These are phyloP conservation scores for Amauroascus verrucosus DNA, from an alignment of 2,329 filamentous ascomycete species.

Conservation along the genomic window DNA sequence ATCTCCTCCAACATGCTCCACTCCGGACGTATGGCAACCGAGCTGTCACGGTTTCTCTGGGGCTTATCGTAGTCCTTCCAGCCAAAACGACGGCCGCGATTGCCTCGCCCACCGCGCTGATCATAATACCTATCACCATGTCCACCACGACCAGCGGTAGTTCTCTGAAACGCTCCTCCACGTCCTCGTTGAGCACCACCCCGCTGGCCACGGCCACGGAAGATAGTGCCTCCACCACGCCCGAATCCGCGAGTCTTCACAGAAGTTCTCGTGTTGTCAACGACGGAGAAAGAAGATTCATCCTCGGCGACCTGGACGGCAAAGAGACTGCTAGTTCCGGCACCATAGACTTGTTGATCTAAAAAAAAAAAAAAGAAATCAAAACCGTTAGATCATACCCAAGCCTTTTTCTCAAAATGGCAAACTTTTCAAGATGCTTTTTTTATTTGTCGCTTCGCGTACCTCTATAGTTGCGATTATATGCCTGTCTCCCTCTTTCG, in stretches of 20 bases:
- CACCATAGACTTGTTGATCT: slow-evolving; percentile 97
- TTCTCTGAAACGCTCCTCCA: slow-evolving; percentile 62
- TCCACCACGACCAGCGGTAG: slow-evolving; percentile 54
- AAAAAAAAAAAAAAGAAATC: slow-evolving; percentile 14
- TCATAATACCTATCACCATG: slow-evolving; percentile 58
- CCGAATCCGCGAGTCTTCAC: slow-evolving; percentile 71
- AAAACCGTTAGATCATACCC: background rate
- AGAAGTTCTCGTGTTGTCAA: slow-evolving; percentile 85
- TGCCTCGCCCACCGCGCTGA: slow-evolving; percentile 56
- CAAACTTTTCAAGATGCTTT: too few relatives aligned
- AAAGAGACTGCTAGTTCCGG: slow-evolving; percentile 76
- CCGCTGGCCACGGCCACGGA: slow-evolving; percentile 65
- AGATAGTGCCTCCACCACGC: slow-evolving; percentile 79
- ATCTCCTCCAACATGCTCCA: slow-evolving; percentile 97
- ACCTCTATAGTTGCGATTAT: slow-evolving; percentile 91
- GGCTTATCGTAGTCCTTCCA: slow-evolving; percentile 99
- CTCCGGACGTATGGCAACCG: slow-evolving; percentile 89
- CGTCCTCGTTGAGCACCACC: slow-evolving; percentile 62
- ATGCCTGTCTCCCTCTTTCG: slow-evolving; percentile 75
- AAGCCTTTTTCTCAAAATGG: too few relatives aligned
- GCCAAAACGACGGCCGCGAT: slow-evolving; percentile 76
- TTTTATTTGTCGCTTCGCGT: too few relatives aligned
- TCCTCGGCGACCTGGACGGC: slow-evolving; percentile 87
- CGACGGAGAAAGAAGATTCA: slow-evolving; percentile 93
- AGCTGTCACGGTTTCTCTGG: slow-evolving; percentile 87